These are phyloP conservation scores for Colletotrichum incanum DNA, from an alignment of 2,329 filamentous ascomycete genomes.

Conservation along the genomic window DNA sequence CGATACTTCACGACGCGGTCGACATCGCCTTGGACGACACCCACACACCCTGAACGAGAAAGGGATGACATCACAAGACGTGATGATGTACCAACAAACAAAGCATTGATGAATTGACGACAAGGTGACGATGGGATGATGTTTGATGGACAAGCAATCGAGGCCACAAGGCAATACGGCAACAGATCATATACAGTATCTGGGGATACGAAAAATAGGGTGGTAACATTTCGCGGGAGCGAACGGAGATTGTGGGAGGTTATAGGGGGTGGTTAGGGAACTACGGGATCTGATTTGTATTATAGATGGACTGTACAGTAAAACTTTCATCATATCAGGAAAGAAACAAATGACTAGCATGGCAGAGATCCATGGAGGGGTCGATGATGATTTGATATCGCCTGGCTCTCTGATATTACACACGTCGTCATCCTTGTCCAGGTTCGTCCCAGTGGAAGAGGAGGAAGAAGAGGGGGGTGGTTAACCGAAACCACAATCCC, in stretches of 20 bases:
- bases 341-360: neutral
- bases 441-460: neutral
- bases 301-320: neutral
- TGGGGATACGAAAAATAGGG: neutral
- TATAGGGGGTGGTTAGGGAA: neutral
- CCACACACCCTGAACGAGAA: neutral
- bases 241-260: neutral
- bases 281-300: constrained; percentile 1
- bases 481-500: neutral
- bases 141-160: neutral
- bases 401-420: neutral
- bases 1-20: neutral
- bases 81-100: neutral
- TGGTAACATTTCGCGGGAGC: neutral
- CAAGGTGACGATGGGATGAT: neutral
- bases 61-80: neutral
- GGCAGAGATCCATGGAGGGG: too few relatives aligned
- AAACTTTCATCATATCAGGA: neutral
- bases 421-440: neutral
- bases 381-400: neutral
- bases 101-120: neutral
- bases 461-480: neutral
- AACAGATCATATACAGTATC: neutral
- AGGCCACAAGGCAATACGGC: neutral
- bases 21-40: neutral